Conservation (phyloP, 495 filamentous ascomycete genomes). For the Amniculicola lignicola region DNA sequence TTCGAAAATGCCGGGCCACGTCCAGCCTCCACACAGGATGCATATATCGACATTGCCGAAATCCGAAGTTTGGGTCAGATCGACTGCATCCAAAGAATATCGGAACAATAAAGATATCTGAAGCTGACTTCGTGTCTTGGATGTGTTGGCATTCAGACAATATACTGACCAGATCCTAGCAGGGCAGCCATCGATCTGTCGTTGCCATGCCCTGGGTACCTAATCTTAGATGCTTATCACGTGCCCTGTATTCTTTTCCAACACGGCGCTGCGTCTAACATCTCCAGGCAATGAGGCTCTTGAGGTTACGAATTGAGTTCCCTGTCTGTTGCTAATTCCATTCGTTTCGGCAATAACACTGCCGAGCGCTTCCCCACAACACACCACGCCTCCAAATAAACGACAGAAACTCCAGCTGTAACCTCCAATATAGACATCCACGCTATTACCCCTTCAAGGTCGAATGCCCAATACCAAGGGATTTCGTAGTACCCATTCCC, state of each 20-base stretch:
- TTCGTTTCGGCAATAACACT: conserved; percentile 5
- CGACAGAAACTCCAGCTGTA: conserved; percentile 2
- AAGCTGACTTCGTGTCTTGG: no score
- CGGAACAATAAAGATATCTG: no score
- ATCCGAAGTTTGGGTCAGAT: background rate
- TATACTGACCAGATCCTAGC: no score
- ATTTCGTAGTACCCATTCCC: background rate
- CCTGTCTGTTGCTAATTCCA: conserved; percentile 12
- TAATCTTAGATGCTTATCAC: no score
- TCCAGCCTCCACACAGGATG: no score
- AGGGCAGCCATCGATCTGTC: no score
- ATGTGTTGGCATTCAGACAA: no score
- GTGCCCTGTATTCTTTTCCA: background rate
- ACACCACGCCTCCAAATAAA: background rate
- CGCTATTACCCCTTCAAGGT: conserved; percentile 1
- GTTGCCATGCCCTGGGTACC: no score
- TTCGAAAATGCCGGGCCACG: no score
- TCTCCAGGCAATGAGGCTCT: no score
- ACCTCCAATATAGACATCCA: conserved; percentile 2
- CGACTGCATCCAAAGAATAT: no score
- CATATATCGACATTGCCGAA: background rate
- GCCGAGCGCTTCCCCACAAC: background rate
- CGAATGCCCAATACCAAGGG: conserved; percentile 3
- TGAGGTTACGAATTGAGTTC: background rate
- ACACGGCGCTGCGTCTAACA: no score